These are phyloP conservation scores for Oenanthe javanica DNA, from an alignment of 140 eudicot species.

Conservation along the genomic window DNA sequence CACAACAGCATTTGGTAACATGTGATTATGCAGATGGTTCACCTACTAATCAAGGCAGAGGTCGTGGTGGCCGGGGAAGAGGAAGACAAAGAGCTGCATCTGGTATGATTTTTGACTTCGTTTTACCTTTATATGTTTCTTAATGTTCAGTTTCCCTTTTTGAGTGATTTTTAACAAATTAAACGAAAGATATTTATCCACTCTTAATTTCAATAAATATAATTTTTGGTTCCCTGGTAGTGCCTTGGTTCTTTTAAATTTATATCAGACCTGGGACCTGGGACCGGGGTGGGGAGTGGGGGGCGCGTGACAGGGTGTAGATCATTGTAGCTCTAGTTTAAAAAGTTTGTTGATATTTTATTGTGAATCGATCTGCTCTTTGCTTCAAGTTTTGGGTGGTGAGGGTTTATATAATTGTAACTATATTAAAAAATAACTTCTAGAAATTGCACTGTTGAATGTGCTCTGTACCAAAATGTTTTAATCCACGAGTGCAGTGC, in stretches of 20 bases:
- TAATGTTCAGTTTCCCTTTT: not conserved
- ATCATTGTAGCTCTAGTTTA: not conserved
- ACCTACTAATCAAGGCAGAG: constrained; percentile 85
- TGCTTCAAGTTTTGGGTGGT: not conserved
- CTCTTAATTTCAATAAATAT: not conserved
- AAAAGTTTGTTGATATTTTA: not conserved
- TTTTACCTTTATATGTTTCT: not conserved
- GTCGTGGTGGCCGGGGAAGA: constrained; percentile 72
- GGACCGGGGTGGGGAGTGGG: not conserved
- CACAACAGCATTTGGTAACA: not conserved
- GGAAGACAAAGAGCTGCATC: constrained; percentile 55
- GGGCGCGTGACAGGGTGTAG: not conserved
- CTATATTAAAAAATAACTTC: not conserved
- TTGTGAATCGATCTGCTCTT: not conserved
- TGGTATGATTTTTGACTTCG: constrained; percentile 28
- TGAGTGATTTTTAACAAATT: not conserved
- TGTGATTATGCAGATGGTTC: constrained; percentile 58
- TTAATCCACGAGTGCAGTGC: not conserved
- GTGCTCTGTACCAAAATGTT: not conserved
- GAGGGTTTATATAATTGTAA: not conserved
- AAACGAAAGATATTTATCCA: not conserved
- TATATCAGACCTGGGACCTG: not conserved
- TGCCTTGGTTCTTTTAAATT: not conserved
- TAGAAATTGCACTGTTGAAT: not conserved
- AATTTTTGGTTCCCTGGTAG: not conserved